Evolutionary conservation across 768 basidiomycete species (phyloP), one percentile per base, ranked within the genome.

Genomic region (Lactarius quietus): DNA sequence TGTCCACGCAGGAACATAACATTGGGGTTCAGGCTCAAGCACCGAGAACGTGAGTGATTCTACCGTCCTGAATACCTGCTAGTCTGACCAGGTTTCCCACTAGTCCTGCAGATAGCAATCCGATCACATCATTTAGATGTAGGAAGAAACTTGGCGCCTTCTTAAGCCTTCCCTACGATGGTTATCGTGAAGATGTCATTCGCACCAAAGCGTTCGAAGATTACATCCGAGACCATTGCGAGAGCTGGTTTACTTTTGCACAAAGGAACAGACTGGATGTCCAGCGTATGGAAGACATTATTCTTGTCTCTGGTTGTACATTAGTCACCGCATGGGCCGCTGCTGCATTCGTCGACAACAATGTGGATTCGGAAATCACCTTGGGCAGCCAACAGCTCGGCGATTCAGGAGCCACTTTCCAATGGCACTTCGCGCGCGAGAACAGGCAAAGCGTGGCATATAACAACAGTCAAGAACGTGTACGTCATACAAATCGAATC

Each of bases 251-350:
- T 26, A 1, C n/a, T 14, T 35, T 65, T 36, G 53, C 64, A 6
- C 52, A 45, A 28, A 35, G 59, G 59, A 26, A 38, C 5, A 18
- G 36, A 28, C 54, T 65, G 10, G 59, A 23, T 12, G 59, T 61
- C 43, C 51, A 54, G 60, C 39, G 59, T 7, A 61, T 65, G 64
- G 64, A 65, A 43, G 64, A 65, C 53, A 35, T 65, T 31, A 65
- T 65, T 28, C 53, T 65, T 15, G 64, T 65, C 38, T 55, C 64
- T 15, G 59, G 64, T 8, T 65, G 64, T 45, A 51, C 52, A 35
- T 20, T 59, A 18, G 55, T 45, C n/a, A 43, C 54, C 18, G 52
- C 64, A 14, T 65, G 64, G 64, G 64, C 53, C 20, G 33, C 20
- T 3, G 58, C 41, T 36, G 48, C 59, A 10, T 65, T 65, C 15